Evolutionary conservation across 352 stramenopile genomes (phyloP).

Genomic region (Phytophthora ramorum): DNA sequence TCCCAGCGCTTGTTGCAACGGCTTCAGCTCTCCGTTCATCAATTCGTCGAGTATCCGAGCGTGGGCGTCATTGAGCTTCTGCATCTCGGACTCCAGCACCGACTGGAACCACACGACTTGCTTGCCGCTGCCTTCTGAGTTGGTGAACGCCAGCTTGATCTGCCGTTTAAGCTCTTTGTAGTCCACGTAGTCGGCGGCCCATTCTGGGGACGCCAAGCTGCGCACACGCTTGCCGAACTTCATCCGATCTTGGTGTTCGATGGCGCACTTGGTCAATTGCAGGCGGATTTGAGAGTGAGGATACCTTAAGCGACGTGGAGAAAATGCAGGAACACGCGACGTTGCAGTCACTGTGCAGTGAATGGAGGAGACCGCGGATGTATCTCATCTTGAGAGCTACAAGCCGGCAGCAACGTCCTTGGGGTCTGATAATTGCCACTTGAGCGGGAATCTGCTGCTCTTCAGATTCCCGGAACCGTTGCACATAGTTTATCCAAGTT

Average conservation of each 20-base stretch:
- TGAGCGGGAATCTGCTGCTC: neutral
- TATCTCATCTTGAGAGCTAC: conserved; percentile 3
- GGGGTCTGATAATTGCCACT: neutral
- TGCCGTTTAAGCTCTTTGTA: conserved; percentile 84
- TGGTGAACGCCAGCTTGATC: conserved; percentile 50
- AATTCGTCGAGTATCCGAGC: conserved; percentile 63
- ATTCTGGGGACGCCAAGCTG: conserved; percentile 61
- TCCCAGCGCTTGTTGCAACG: conserved; percentile 49
- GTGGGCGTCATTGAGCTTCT: conserved; percentile 68
- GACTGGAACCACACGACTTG: conserved; percentile 32
- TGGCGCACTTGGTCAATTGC: conserved; percentile 4
- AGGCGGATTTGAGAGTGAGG: conserved; percentile 25
- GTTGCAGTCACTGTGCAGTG: conserved; percentile 8
- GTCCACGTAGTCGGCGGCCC: conserved; percentile 77
- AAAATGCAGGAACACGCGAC: conserved; percentile 2
- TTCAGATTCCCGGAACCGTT: conserved; percentile 9
- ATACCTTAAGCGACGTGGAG: neutral
- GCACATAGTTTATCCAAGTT: conserved; percentile 11
- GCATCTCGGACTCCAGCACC: conserved; percentile 56
- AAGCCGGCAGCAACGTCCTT: neutral
- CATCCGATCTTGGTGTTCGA: conserved; percentile 39
- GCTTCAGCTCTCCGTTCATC: conserved; percentile 42
- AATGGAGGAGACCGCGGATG: conserved; percentile 7
- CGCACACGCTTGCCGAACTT: conserved; percentile 89
- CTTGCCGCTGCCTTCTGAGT: conserved; percentile 6